Evolutionary conservation across 164 flowering plant genomes (phyloP).

Genomic region (Paratinospora sagittata): DNA sequence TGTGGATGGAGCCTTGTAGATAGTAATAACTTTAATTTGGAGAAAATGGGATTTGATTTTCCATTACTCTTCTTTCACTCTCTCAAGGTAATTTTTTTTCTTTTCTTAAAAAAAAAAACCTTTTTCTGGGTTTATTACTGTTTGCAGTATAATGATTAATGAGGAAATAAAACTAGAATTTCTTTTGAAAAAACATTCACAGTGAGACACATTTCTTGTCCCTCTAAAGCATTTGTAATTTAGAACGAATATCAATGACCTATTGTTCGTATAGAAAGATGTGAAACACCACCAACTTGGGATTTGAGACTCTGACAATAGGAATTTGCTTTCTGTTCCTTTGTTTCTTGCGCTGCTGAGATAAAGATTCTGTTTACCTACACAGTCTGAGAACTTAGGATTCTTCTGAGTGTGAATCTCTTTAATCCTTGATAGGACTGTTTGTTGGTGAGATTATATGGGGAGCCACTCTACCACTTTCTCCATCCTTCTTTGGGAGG

Average conservation of each 20-base stretch:
- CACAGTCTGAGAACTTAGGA: not conserved
- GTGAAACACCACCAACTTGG: not conserved
- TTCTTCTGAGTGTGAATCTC: not conserved
- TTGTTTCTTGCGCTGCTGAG: not conserved
- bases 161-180: not conserved
- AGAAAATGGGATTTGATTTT: not conserved
- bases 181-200: not conserved
- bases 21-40: not conserved
- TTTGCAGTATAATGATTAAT: not conserved
- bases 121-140: too few relatives aligned
- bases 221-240: not conserved
- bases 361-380: not conserved
- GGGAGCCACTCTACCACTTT: not conserved
- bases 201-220: not conserved
- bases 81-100: too few relatives aligned
- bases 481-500: not conserved
- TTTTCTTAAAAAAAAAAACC: too few relatives aligned
- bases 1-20: slow-evolving; percentile 1
- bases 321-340: not conserved
- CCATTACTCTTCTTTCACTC: not conserved
- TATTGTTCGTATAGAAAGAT: too few relatives aligned
- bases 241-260: not conserved
- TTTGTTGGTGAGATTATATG: not conserved
- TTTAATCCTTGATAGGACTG: not conserved
- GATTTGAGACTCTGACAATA: not conserved